Evolutionary conservation across 352 stramenopile species (phyloP).

Genomic region (Phytophthora capsici): DNA sequence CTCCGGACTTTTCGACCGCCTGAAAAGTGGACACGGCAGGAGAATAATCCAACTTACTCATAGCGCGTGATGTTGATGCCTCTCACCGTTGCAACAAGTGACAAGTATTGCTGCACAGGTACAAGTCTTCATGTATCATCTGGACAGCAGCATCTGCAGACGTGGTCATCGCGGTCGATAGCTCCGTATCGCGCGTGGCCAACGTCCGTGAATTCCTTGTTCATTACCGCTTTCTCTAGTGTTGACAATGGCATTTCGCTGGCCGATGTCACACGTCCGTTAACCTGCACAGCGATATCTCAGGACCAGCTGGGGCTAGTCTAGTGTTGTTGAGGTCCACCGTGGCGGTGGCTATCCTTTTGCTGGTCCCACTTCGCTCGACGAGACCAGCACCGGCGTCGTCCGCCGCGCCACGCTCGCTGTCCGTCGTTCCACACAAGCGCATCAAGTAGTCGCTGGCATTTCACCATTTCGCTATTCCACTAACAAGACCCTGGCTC

Average conservation of each 20-base stretch:
- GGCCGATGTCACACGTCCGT: conserved; percentile 37
- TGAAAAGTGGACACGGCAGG: conserved; percentile 38
- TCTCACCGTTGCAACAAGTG: background rate
- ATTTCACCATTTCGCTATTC: conserved; percentile 21
- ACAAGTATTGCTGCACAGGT: background rate
- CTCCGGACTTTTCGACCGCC: background rate
- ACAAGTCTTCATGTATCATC: background rate
- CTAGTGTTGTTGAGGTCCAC: conserved; percentile 16
- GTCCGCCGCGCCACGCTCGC: conserved; percentile 7
- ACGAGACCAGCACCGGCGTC: conserved; percentile 24
- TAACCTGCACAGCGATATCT: conserved; percentile 10
- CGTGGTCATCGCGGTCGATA: conserved; percentile 6
- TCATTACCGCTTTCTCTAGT: conserved; percentile 11
- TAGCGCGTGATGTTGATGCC: conserved; percentile 13
- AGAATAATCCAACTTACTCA: conserved; percentile 15
- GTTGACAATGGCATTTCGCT: conserved; percentile 9
- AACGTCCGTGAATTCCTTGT: background rate
- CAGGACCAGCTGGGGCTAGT: conserved; percentile 19
- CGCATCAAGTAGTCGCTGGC: conserved; percentile 2
- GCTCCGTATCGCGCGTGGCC: conserved; percentile 2
- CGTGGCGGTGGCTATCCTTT: conserved; percentile 19
- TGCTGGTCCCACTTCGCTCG: conserved; percentile 23
- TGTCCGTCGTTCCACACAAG: conserved; percentile 23
- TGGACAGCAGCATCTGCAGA: conserved; percentile 1
- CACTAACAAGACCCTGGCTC: background rate